Percentiles rank a stretch among this genome's conserved stretches.
Conservation (phyloP, 371 early-diverging fungal genomes). For the Apophysomyces ossiformis region DNA sequence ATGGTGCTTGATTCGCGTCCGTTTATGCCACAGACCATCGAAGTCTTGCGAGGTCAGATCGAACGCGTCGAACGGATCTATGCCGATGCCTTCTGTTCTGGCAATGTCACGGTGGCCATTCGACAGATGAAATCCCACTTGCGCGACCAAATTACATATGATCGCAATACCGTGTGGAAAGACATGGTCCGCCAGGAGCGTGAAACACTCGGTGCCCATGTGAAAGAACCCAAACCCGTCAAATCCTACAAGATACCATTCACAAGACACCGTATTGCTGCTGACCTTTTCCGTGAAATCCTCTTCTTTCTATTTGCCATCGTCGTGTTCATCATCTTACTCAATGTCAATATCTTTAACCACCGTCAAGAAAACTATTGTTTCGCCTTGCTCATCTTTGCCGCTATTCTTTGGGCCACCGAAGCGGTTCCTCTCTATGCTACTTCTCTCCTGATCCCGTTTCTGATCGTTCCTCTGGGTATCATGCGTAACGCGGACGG, state of each 20-base stretch:
- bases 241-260: slow-evolving; percentile 52
- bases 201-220: slow-evolving; percentile 54
- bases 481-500: slow-evolving; percentile 66
- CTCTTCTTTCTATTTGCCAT: slow-evolving; percentile 53
- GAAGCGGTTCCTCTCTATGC: slow-evolving; percentile 85
- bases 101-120: slow-evolving; percentile 55
- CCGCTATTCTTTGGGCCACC: slow-evolving; percentile 74
- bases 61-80: slow-evolving; percentile 65
- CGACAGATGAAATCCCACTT: slow-evolving; percentile 70
- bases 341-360: slow-evolving; percentile 63
- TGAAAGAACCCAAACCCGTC: slow-evolving; percentile 49
- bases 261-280: slow-evolving; percentile 24
- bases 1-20: slow-evolving; percentile 65
- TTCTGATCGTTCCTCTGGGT: slow-evolving; percentile 70
- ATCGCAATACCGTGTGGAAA: slow-evolving; percentile 84
- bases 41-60: slow-evolving; percentile 53
- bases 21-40: slow-evolving; percentile 60
- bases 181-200: slow-evolving; percentile 82
- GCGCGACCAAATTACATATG: slow-evolving; percentile 75
- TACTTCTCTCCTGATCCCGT: slow-evolving; percentile 75
- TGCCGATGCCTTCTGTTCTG: slow-evolving; percentile 65
- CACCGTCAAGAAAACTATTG: slow-evolving; percentile 68
- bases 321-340: slow-evolving; percentile 56
- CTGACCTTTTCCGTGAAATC: slow-evolving; percentile 29
- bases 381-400: slow-evolving; percentile 68